These are phyloP conservation scores for Microdochium trichocladiopsis DNA, from an alignment of 2,329 filamentous ascomycete genomes.

Conservation along the genomic window DNA sequence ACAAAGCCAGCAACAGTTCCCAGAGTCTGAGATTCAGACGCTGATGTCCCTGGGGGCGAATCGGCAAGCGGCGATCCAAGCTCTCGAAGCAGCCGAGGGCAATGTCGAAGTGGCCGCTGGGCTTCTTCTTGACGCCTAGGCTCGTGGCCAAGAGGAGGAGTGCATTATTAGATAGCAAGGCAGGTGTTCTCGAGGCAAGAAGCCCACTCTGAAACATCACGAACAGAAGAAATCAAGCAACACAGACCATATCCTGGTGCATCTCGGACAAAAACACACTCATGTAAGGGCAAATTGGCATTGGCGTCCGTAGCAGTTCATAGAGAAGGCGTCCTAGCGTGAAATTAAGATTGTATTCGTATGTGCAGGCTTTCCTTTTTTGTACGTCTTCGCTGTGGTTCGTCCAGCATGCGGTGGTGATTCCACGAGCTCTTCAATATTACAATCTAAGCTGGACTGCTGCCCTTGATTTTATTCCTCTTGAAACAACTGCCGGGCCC, in stretches of 20 bases:
- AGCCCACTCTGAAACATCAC: not conserved
- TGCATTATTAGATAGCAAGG: not conserved
- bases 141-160: too few relatives aligned
- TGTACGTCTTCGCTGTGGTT: too few relatives aligned
- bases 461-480: too few relatives aligned
- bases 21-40: conserved; percentile 66
- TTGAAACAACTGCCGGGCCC: too few relatives aligned
- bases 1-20: conserved; percentile 24
- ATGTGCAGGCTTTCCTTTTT: too few relatives aligned
- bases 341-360: not conserved
- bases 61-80: conserved; percentile 68
- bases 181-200: not conserved
- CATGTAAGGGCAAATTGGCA: not conserved
- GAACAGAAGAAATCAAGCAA: not conserved
- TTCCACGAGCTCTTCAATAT: too few relatives aligned
- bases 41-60: conserved; percentile 74
- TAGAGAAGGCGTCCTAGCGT: not conserved
- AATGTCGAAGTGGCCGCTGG: conserved; percentile 86
- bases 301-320: not conserved
- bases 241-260: not conserved
- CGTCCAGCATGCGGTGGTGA: too few relatives aligned
- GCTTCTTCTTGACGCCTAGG: conserved; percentile 56
- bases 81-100: conserved; percentile 74
- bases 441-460: too few relatives aligned
- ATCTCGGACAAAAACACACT: not conserved